These are phyloP conservation scores for Citeromyces matritensis DNA, from an alignment of 805 yeast species.

Conservation along the genomic window DNA sequence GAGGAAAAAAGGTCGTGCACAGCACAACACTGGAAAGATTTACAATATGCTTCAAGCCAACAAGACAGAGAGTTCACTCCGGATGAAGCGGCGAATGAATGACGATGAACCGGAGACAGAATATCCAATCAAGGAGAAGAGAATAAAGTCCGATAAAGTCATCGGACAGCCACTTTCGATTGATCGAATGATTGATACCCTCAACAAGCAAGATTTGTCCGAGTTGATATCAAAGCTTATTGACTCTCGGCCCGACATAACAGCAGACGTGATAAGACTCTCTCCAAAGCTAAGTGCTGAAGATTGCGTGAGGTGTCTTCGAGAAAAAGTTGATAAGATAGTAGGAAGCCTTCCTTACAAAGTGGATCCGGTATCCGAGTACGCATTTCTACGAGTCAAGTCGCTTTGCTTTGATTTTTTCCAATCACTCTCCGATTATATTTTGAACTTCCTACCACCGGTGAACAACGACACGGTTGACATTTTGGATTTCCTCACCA, in stretches of 20 bases:
- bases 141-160: constrained; percentile 4
- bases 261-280: constrained; percentile 27
- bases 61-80: no score
- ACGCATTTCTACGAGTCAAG: constrained; percentile 62
- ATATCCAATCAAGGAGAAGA: no score
- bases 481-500: constrained; percentile 48
- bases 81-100: no score
- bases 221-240: constrained; percentile 36
- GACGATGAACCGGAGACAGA: no score
- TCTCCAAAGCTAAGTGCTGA: constrained; percentile 46
- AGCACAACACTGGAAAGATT: no score
- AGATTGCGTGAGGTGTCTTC: constrained; percentile 34
- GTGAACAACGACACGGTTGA: constrained; percentile 35
- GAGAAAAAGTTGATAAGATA: constrained; percentile 27
- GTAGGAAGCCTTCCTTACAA: constrained; percentile 51
- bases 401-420: constrained; percentile 55
- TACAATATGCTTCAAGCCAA: no score
- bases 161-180: constrained; percentile 29
- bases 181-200: constrained; percentile 48
- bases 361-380: constrained; percentile 60
- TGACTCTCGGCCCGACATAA: constrained; percentile 45
- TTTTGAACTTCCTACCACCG: constrained; percentile 60
- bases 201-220: constrained; percentile 43
- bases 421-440: constrained; percentile 58
- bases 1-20: no score